phyloP scores from a whole-genome alignment of 2,329 filamentous ascomycete species.

The Aspergillus sojae region DNA sequence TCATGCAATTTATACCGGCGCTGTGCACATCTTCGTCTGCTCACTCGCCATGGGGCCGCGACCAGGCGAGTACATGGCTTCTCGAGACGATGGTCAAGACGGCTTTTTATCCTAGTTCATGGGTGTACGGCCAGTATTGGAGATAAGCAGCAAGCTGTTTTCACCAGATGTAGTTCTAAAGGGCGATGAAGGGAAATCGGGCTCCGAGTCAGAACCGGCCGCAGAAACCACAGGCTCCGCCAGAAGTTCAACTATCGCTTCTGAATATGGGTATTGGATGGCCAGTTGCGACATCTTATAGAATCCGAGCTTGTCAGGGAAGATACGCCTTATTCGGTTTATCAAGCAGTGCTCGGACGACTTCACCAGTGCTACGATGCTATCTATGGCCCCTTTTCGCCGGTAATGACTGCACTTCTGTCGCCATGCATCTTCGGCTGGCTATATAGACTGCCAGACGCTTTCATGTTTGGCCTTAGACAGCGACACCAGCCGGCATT shows the following conservation, averaged over 20 bases:
- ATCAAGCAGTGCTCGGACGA: background rate
- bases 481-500: slow-evolving; percentile 1
- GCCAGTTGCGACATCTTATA: background rate
- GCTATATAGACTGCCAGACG: slow-evolving; percentile 15
- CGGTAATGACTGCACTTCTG: background rate
- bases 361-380: background rate
- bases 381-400: background rate
- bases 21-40: slow-evolving; percentile 15
- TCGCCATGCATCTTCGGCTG: slow-evolving; percentile 16
- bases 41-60: slow-evolving; percentile 13
- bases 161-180: background rate
- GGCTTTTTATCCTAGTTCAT: slow-evolving; percentile 15
- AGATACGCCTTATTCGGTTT: background rate
- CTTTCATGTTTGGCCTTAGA: slow-evolving; percentile 10
- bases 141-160: background rate
- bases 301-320: background rate
- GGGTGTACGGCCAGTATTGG: slow-evolving; percentile 11
- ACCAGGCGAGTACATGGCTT: slow-evolving; percentile 18
- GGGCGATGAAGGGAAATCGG: background rate
- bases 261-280: background rate
- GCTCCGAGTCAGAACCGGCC: background rate
- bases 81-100: slow-evolving; percentile 8
- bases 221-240: background rate
- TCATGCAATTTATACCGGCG: slow-evolving; percentile 10
- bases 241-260: background rate